Percentiles rank a stretch among this genome's conserved stretches.
Evolutionary conservation across 768 basidiomycete genomes (phyloP).

Genomic region (Trametes meyenii): DNA sequence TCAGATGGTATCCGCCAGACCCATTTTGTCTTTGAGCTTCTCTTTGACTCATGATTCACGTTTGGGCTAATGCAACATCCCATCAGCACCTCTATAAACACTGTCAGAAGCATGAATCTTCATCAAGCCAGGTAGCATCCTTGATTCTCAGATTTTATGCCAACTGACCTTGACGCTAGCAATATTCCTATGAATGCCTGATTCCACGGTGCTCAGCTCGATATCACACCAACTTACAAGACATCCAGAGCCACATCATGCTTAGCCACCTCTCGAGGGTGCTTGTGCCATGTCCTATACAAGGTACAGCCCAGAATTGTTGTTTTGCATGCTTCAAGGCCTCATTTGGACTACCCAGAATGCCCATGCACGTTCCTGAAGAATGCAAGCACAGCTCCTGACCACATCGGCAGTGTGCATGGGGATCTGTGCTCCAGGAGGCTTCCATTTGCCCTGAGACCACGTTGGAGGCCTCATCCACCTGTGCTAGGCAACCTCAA

Average conservation of each 20-base stretch:
- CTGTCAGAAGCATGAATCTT: slow-evolving; percentile 1
- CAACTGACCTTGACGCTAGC: too few relatives aligned
- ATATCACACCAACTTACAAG: slow-evolving; percentile 8
- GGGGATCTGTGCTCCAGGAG: background rate
- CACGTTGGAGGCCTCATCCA: background rate
- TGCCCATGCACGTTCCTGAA: slow-evolving; percentile 1
- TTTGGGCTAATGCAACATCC: too few relatives aligned
- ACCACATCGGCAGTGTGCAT: slow-evolving; percentile 1
- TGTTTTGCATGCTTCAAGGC: background rate
- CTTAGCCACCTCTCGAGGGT: slow-evolving; percentile 23
- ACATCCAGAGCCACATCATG: slow-evolving; percentile 18
- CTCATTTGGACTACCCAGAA: background rate
- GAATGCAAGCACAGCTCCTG: slow-evolving; percentile 5
- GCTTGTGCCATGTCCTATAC: slow-evolving; percentile 19
- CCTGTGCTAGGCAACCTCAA: background rate
- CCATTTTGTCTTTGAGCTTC: too few relatives aligned
- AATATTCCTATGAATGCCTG: slow-evolving; percentile 4
- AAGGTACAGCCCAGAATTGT: slow-evolving; percentile 10
- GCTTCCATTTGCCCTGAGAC: background rate
- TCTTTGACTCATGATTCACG: too few relatives aligned
- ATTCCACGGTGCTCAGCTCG: slow-evolving; percentile 16
- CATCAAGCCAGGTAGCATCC: slow-evolving; percentile 13
- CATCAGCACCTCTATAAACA: slow-evolving; percentile 23
- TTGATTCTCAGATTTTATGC: too few relatives aligned
- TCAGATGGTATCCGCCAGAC: too few relatives aligned